Evolutionary conservation across 1,284 basidiomycete species (phyloP).

Genomic region (Cutaneotrichosporon sp.): DNA sequence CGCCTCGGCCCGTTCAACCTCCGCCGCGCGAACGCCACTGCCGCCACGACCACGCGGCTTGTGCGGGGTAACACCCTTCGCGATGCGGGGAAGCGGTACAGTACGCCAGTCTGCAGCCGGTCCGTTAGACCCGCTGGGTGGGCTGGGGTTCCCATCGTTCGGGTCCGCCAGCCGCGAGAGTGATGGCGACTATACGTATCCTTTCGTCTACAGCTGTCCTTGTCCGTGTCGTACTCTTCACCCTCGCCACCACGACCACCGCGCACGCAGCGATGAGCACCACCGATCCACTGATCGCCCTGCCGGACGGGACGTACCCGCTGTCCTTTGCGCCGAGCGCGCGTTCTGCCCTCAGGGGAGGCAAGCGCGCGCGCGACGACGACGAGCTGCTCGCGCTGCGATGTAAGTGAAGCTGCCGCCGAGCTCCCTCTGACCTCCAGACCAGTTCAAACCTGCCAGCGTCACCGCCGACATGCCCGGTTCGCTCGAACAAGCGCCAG

Average conservation of each 20-base stretch:
- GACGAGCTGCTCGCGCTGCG: slow-evolving; percentile 16
- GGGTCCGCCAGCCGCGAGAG: no score
- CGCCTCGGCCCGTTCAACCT: no score
- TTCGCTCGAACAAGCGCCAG: slow-evolving; percentile 16
- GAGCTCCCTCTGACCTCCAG: slow-evolving; percentile 16
- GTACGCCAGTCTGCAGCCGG: no score
- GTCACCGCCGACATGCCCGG: slow-evolving; percentile 27
- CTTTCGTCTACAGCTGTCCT: no score
- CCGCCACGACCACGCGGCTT: no score
- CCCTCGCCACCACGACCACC: neutral
- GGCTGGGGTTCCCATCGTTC: no score
- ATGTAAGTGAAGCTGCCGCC: slow-evolving; percentile 5
- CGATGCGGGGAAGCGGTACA: no score
- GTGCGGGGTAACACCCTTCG: no score
- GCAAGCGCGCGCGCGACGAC: neutral
- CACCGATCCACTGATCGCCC: slow-evolving; percentile 15
- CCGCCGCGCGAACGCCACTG: no score
- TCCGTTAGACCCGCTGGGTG: no score
- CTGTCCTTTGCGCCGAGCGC: slow-evolving; percentile 13
- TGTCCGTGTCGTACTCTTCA: no score
- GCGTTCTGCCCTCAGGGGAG: slow-evolving; percentile 1
- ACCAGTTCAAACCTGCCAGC: slow-evolving; percentile 42
- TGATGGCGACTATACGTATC: no score
- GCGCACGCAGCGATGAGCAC: slow-evolving; percentile 12
- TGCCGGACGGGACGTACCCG: slow-evolving; percentile 17